phyloP scores from a whole-genome alignment of 495 filamentous ascomycete species.

The Penicillium lividum region DNA sequence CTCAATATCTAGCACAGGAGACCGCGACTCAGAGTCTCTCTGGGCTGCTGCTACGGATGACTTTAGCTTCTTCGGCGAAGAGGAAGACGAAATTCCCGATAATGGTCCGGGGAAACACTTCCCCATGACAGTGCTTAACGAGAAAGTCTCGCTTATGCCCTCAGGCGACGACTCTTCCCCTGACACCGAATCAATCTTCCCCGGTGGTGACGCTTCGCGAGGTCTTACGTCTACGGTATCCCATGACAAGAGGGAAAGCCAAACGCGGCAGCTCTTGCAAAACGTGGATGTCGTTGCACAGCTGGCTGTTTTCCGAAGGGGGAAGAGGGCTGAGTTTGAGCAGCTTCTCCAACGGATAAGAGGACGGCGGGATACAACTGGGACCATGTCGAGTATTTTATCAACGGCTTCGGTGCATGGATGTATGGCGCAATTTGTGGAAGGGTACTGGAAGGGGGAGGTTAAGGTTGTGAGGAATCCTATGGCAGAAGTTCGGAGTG shows the following conservation, averaged over 20 bases:
- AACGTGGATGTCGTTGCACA: conserved; percentile 50
- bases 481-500: conserved; percentile 42
- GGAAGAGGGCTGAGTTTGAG: conserved; percentile 49
- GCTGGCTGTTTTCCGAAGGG: conserved; percentile 48
- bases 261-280: conserved; percentile 16
- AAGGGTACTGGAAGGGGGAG: conserved; percentile 58
- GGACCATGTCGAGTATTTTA: conserved; percentile 20
- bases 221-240: conserved; percentile 9
- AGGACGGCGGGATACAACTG: conserved; percentile 28
- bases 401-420: conserved; percentile 23
- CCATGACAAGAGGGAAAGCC: background rate
- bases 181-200: conserved; percentile 16
- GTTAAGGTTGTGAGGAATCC: conserved; percentile 52
- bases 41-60: conserved; percentile 61
- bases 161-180: conserved; percentile 34
- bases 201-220: conserved; percentile 7
- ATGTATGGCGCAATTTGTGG: conserved; percentile 39
- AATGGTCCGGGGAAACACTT: conserved; percentile 45
- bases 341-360: conserved; percentile 31
- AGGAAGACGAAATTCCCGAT: conserved; percentile 56
- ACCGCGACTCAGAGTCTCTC: conserved; percentile 59
- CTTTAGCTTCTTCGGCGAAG: conserved; percentile 66
- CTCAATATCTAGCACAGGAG: conserved; percentile 59
- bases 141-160: conserved; percentile 42
- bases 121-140: conserved; percentile 45